These are phyloP conservation scores for Hericium coralloides DNA, from an alignment of 768 basidiomycete genomes.

Conservation along the genomic window DNA sequence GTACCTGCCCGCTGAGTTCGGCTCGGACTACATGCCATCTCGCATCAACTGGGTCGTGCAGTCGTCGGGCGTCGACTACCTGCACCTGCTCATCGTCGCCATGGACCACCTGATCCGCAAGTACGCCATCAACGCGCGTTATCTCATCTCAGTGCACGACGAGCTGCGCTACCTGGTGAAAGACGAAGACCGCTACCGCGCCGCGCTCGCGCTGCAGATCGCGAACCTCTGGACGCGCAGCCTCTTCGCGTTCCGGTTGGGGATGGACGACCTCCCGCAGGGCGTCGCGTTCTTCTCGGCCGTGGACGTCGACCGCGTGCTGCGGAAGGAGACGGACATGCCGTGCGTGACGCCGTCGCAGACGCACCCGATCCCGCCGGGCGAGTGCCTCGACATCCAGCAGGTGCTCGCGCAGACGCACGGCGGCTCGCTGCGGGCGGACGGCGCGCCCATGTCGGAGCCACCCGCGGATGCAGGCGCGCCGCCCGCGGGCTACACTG, in stretches of 20 bases:
- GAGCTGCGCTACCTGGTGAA: conserved; percentile 90
- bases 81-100: conserved; percentile 90
- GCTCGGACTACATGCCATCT: conserved; percentile 86
- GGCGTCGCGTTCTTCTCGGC: conserved; percentile 96
- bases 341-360: conserved; percentile 92
- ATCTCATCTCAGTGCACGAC: conserved; percentile 95
- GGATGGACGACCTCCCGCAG: conserved; percentile 93
- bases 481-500: conserved; percentile 34
- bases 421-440: conserved; percentile 55
- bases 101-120: conserved; percentile 82
- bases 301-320: conserved; percentile 84
- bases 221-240: conserved; percentile 94
- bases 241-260: conserved; percentile 85
- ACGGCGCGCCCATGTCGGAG: conserved; percentile 46
- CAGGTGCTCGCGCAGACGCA: conserved; percentile 57
- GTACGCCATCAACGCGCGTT: conserved; percentile 83
- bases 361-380: conserved; percentile 69
- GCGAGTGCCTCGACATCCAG: conserved; percentile 76
- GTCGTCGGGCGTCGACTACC: conserved; percentile 96
- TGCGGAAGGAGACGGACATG: conserved; percentile 96
- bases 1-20: conserved; percentile 73
- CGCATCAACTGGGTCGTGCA: conserved; percentile 99
- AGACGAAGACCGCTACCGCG: conserved; percentile 86
- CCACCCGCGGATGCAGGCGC: conserved; percentile 21
- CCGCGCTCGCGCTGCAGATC: conserved; percentile 86